Conservation (phyloP, 2,329 filamentous ascomycete species). For the Metarhizium humberi region DNA sequence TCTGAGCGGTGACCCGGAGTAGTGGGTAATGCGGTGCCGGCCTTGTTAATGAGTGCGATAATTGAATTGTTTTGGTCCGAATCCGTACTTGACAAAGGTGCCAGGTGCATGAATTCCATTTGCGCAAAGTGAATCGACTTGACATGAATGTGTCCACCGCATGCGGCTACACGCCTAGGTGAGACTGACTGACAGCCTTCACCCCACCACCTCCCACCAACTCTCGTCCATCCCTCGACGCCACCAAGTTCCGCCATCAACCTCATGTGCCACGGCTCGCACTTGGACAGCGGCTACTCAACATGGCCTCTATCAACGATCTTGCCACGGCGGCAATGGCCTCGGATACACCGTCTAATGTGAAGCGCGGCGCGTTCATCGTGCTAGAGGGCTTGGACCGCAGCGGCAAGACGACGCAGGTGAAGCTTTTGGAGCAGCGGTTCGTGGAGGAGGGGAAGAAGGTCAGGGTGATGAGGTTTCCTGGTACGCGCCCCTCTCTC, state of each 20-base stretch:
- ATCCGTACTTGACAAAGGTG: too few relatives aligned
- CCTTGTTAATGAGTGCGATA: not conserved
- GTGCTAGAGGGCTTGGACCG: constrained; percentile 84
- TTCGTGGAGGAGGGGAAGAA: constrained; percentile 38
- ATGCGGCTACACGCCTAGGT: too few relatives aligned
- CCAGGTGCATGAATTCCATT: too few relatives aligned
- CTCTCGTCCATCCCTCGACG: not conserved
- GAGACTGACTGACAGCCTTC: too few relatives aligned
- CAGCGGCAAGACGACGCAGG: constrained; percentile 89
- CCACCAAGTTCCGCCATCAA: not conserved
- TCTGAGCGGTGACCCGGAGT: not conserved
- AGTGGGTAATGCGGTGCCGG: not conserved
- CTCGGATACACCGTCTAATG: constrained; percentile 16
- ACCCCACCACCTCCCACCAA: not conserved
- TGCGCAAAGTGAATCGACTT: too few relatives aligned
- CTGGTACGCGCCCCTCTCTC: constrained; percentile 31
- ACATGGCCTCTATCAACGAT: constrained; percentile 40
- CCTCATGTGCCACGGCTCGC: not conserved
- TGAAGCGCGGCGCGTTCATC: constrained; percentile 58
- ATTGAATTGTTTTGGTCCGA: not conserved
- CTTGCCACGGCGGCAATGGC: constrained; percentile 38
- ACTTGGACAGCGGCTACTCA: not conserved
- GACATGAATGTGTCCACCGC: too few relatives aligned
- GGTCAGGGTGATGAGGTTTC: constrained; percentile 48
- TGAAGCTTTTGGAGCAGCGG: constrained; percentile 53